Evolutionary conservation across 2,329 filamentous ascomycete genomes (phyloP), one percentile per base, ranked within the genome.

Genomic region (Claviceps sp.): DNA sequence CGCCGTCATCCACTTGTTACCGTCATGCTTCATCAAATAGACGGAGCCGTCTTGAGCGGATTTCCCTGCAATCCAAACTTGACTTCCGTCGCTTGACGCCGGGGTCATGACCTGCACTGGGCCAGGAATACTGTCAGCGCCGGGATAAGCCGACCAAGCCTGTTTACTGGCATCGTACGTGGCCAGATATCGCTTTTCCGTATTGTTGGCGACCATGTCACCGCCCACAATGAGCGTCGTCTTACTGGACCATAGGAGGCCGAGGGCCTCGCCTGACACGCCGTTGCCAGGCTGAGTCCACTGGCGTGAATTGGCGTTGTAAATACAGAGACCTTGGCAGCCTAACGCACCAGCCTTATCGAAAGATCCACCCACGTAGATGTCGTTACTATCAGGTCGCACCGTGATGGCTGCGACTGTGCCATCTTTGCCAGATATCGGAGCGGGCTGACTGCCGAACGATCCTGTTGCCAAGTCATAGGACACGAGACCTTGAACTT

Each of bases 301-400:
- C 61, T 90, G 84, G 14, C 76, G 77, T 4, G 76, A 75, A 7
- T 78, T 71, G 2, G 82, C 80, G 62, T 85, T 82, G 69, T 86
- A 95, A 54, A 85, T 73, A 68, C 93, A 98, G 24, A 98, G 78
- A 47, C 81, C 83, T 3, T 85, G 82, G 64, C 93, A 98, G 43
- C 80, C 82, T 34, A 97, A 76, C 4, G 85, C 84, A 30, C 93
- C 93, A 18, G 89, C 93, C 37, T 78, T 80, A n/a, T 80, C 73
- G 62, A 97, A 98, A 9, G 78, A 81, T 37, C 93, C 93, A 40
- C 85, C 91, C 37, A 98, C 85, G 62, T 86, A 98, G 13, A 98
- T 75, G 49, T 93, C 81, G 1, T 76, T 74, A 18, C 81, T 82
- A 51, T 77, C 78, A 0, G 87, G 86, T 52, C 84, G 84, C 8